Evolutionary conservation across 2,329 filamentous ascomycete genomes (phyloP).

Genomic region (Mariannaea sp.): DNA sequence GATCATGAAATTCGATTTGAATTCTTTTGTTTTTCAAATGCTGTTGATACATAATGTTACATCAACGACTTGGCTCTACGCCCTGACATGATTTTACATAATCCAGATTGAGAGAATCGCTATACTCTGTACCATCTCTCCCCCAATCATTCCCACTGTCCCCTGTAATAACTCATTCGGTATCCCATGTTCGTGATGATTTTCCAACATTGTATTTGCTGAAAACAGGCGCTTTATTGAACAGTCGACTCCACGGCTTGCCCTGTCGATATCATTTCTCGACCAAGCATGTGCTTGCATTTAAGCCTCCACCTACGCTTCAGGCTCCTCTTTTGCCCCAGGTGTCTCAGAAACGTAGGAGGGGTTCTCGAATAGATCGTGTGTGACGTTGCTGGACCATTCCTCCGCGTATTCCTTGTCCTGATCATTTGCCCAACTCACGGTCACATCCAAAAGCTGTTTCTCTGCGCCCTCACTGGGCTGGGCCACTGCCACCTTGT

Average conservation of each 20-base stretch:
- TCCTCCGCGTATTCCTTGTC: constrained; percentile 52
- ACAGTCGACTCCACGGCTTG: not conserved
- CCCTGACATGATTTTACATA: constrained; percentile 30
- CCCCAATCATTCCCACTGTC: constrained; percentile 4
- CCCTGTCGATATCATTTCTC: not conserved
- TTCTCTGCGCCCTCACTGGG: constrained; percentile 24
- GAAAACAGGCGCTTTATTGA: constrained; percentile 2
- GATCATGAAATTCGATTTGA: constrained; percentile 26
- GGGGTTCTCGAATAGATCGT: constrained; percentile 47
- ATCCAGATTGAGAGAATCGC: constrained; percentile 20
- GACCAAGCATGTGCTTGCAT: not conserved
- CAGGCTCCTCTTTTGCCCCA: not conserved
- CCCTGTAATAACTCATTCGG: not conserved
- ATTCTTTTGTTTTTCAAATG: constrained; percentile 23
- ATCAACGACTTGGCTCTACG: constrained; percentile 33
- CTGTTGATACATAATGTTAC: constrained; percentile 41
- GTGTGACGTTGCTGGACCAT: constrained; percentile 61
- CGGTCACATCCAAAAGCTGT: constrained; percentile 48
- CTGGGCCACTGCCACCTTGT: constrained; percentile 47
- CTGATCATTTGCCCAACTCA: constrained; percentile 57
- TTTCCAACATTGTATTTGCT: not conserved
- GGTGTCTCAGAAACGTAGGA: constrained; percentile 28
- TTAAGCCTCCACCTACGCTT: not conserved
- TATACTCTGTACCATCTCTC: constrained; percentile 19
- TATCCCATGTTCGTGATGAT: constrained; percentile 7